Conservation (phyloP, 108 stramenopile species). For the Stephanodiscus minutulus region DNA sequence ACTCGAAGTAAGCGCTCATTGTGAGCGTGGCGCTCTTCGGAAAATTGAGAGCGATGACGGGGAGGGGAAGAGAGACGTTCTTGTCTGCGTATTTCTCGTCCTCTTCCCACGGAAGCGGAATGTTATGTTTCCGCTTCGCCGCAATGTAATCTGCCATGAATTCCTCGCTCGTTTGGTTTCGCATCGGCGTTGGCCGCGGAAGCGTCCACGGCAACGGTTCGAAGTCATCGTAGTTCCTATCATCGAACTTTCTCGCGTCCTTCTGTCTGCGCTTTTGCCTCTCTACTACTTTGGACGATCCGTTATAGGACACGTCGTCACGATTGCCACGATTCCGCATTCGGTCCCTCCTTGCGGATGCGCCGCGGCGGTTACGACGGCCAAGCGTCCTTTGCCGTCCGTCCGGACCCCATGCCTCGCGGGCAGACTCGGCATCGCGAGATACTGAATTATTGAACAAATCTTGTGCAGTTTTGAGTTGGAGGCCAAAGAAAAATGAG, state of each 20-base stretch:
- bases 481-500: neutral
- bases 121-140: constrained; percentile 22
- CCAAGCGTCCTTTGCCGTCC: no score
- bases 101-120: constrained; percentile 37
- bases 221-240: constrained; percentile 18
- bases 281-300: neutral
- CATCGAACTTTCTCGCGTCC: constrained; percentile 8
- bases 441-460: neutral
- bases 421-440: neutral
- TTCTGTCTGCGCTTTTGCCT: constrained; percentile 3
- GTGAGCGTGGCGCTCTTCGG: constrained; percentile 49
- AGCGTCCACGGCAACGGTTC: constrained; percentile 45
- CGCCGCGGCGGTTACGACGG: no score
- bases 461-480: neutral
- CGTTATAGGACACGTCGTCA: no score
- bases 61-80: constrained; percentile 32
- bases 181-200: constrained; percentile 17
- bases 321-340: no score
- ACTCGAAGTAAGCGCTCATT: constrained; percentile 38
- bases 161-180: constrained; percentile 29
- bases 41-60: constrained; percentile 46
- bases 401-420: neutral
- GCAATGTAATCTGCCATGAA: constrained; percentile 47
- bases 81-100: constrained; percentile 13
- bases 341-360: no score